These are phyloP conservation scores for Yamadazyma epiphylla DNA, from an alignment of 1,139 yeast species.

Conservation along the genomic window DNA sequence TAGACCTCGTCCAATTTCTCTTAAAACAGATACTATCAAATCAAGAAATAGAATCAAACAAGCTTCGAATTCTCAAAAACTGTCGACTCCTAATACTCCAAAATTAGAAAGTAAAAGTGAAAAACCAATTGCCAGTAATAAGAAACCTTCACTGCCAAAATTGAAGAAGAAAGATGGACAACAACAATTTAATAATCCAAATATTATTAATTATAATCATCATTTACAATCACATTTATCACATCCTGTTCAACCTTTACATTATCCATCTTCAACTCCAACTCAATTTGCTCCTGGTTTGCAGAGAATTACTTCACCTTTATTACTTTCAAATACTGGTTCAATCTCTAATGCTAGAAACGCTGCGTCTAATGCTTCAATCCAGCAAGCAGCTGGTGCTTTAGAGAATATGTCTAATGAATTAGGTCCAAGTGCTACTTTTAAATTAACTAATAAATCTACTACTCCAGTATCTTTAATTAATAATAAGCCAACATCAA, in stretches of 20 bases:
- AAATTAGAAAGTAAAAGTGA: slow-evolving; percentile 40
- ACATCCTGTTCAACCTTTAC: slow-evolving; percentile 49
- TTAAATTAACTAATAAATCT: slow-evolving; percentile 18
- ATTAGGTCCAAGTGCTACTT: slow-evolving; percentile 44
- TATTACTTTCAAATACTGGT: slow-evolving; percentile 44
- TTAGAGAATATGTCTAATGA: slow-evolving; percentile 53
- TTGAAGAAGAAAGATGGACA: slow-evolving; percentile 4
- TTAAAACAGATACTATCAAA: slow-evolving; percentile 89
- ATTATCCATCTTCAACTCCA: slow-evolving; percentile 67
- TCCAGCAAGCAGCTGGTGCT: slow-evolving; percentile 56
- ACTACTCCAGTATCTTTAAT: slow-evolving; percentile 25
- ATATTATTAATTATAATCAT: slow-evolving; percentile 10
- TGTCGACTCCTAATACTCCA: slow-evolving; percentile 41
- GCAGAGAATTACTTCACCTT: slow-evolving; percentile 61
- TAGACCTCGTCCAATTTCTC: slow-evolving; percentile 83
- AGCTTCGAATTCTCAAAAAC: slow-evolving; percentile 19
- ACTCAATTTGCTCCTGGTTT: slow-evolving; percentile 67
- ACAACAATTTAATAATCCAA: slow-evolving; percentile 10
- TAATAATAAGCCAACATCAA: slow-evolving; percentile 12
- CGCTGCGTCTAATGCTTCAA: slow-evolving; percentile 12
- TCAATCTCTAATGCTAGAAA: slow-evolving; percentile 35
- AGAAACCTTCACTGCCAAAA: slow-evolving; percentile 6
- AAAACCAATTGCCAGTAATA: slow-evolving; percentile 26
- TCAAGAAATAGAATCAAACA: slow-evolving; percentile 77
- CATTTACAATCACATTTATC: slow-evolving; percentile 15